Base-by-base conservation (phyloP, 2,329 filamentous ascomycete species). In the Mycocentrospora acerina region DNA sequence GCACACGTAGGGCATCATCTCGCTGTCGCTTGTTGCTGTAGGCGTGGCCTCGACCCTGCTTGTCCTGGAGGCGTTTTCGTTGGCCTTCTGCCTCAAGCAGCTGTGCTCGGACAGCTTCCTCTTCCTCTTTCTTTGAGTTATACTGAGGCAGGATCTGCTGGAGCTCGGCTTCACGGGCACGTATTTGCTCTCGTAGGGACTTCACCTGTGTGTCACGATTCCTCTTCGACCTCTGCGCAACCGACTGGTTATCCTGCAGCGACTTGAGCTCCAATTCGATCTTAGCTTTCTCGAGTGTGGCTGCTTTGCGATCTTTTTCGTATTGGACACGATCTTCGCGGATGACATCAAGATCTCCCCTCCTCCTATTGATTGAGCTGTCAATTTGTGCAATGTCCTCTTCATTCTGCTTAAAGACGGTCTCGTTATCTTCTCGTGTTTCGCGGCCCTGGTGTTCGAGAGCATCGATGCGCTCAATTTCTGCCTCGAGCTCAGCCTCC, bases 21-120 rank as follows among this genome's bases (percentile, higher is more conserved):
- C 94, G 84, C 62, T 97, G 89, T 7, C 81, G 79, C 72, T 95
- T 95, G 65, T 82, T 94, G 60, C 79, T 86, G 68, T 95, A 98
- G 46, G 89, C 86, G 13, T 86, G 85, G 51, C 86, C 90, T 30
- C 91, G 85, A 29, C 86, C 89, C 69, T 98, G 91, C 67, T 98
- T 98, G 34, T 87, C 88, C 60, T 95, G 88, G 7, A 98, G 78
- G 25, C 90, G 83, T 49, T 86, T 82, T 28, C 88, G 79, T 4
- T 80, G 78, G 7, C 84, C 84, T 57, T 94, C 86, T 0, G 86
- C 86, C 33, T 86, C 77, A 31, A 90, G 85, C 9, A 97, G 76
- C 42, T 86, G 81, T 38, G 83, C 75, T 57, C 83, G 85, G 18
- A 88, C 74, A 12, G 80, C 77, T 12, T 78, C 77, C 62, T 96